Conservation (phyloP, 441 rosid species). For the Breynia disticha region DNA sequence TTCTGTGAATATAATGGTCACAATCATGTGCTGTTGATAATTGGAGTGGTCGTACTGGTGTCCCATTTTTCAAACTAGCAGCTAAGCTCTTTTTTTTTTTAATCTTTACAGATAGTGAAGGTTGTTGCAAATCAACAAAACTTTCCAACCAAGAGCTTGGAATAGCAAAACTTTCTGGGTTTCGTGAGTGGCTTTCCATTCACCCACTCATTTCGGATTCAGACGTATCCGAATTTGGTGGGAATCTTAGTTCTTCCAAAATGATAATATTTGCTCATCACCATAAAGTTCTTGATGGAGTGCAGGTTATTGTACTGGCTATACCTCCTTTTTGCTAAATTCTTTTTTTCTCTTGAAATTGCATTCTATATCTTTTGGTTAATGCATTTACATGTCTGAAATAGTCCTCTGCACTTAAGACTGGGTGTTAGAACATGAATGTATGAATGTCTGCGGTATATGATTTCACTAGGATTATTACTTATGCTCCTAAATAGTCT, state of each 20-base stretch:
- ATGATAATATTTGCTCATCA: constrained; percentile 96
- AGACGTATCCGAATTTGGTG: constrained; percentile 38
- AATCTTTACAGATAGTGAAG: constrained; percentile 35
- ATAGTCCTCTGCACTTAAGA: too few relatives aligned
- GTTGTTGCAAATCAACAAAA: constrained; percentile 23
- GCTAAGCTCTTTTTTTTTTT: constrained; percentile 9
- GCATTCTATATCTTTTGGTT: not conserved
- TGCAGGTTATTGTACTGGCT: constrained; percentile 45
- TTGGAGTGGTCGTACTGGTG: not conserved
- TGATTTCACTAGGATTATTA: too few relatives aligned
- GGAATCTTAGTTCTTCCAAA: constrained; percentile 38
- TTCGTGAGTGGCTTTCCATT: constrained; percentile 80
- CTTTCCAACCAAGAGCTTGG: constrained; percentile 87
- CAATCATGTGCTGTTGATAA: too few relatives aligned
- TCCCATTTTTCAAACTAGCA: not conserved
- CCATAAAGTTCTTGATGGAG: constrained; percentile 85
- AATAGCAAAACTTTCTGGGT: constrained; percentile 77
- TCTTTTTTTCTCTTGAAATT: not conserved
- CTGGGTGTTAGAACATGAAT: too few relatives aligned
- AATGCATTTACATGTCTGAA: not conserved
- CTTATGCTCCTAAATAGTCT: too few relatives aligned
- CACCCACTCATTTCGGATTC: constrained; percentile 53
- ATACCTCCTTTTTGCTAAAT: not conserved
- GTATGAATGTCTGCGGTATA: too few relatives aligned
- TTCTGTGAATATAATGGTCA: too few relatives aligned